phyloP scores from a whole-genome alignment of 441 rosid genomes.

The Bocquillonia castaneifolia region DNA sequence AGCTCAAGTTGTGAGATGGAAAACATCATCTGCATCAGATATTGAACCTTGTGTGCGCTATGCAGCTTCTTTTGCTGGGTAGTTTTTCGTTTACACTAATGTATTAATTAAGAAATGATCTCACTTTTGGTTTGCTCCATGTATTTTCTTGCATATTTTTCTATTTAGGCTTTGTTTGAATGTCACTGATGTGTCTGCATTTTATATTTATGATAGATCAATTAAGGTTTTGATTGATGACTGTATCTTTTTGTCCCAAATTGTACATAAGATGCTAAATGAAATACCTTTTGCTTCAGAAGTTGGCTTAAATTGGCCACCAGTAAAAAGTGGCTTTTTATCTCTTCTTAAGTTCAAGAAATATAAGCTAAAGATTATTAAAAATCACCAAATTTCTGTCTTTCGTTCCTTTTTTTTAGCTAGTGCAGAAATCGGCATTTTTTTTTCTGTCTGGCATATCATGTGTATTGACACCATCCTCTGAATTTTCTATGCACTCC shows the following conservation, averaged over 20 bases:
- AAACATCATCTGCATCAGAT: constrained; percentile 47
- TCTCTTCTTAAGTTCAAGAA: neutral
- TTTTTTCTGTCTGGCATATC: neutral
- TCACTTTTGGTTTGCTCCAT: neutral
- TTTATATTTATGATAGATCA: neutral
- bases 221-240: neutral
- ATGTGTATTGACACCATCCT: neutral
- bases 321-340: neutral
- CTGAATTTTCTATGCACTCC: neutral
- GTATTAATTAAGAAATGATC: constrained; percentile 5
- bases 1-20: constrained; percentile 97
- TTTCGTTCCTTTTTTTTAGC: neutral
- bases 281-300: neutral
- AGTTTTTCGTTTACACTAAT: constrained; percentile 30
- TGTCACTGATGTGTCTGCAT: neutral
- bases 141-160: neutral
- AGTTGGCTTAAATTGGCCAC: neutral
- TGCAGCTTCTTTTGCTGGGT: constrained; percentile 98
- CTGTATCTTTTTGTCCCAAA: neutral
- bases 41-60: constrained; percentile 81
- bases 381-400: neutral
- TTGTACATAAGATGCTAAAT: neutral
- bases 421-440: neutral
- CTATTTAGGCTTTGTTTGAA: neutral
- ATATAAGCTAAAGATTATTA: neutral